Base-by-base conservation (phyloP, 176 grass and related monocot genomes). In the Avena insularis region DNA sequence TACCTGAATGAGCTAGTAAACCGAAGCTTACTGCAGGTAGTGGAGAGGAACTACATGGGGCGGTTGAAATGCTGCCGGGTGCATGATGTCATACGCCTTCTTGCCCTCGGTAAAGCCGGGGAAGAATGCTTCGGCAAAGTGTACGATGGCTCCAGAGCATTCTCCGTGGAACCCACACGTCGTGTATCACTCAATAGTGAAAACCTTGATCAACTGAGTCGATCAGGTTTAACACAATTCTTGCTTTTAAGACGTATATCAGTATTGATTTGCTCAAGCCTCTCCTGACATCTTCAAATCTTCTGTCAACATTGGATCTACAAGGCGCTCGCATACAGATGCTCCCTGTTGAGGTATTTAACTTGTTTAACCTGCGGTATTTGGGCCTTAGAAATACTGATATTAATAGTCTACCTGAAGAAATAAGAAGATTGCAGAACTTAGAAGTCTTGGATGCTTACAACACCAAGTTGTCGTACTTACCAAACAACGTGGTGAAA, bases 1-100 rank as follows among this genome's bases (percentile, higher is more conserved):
- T 84, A 89, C 71, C 45, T 93, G 16, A 75, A 15, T 66, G 55
- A 89, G 15, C 89, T 93, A 15, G 59, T 93, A 47, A 29, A 87
- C 13, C 85, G 78, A 56, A 82, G 85, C 61, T 21, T 93, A 27
- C 79, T 90, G 5, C 88, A 90, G 80, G 78, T 89, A 1, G 55
- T 86, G 0, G 0, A 14, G 13, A 76, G 12, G 14, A 87, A 87
- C 75, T 9, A 12, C 0, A 76, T 0, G 19, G 87, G 91, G 29
- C 31, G 77, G 13, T 25, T 77, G 8, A 76, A 8, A 9, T 7
- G 14, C 36, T 92, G 64, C 0, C 65, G 57, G 36, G 84, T 92
- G 60, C 60, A 62, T 62, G 60, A 62, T 62, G 60, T 62, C 59
- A 27, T 62, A 62, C n/a, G 21, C 21, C 60, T 62, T 12, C 9